These are phyloP conservation scores for Termitomyces sp. DNA, from an alignment of 768 basidiomycete genomes.

Conservation along the genomic window DNA sequence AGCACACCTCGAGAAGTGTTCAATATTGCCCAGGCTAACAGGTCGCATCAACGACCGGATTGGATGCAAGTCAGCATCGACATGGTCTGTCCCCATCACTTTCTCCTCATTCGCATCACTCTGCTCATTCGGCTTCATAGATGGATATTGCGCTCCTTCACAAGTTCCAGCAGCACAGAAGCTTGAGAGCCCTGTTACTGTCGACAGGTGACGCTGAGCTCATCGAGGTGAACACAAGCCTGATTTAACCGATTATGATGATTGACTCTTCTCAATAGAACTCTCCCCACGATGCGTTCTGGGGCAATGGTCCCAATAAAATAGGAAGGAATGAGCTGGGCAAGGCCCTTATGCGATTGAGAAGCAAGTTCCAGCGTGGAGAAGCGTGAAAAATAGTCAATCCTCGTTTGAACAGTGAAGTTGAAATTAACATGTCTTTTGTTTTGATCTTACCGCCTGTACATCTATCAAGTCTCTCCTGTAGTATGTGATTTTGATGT, in stretches of 20 bases:
- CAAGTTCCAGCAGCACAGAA: slow-evolving; percentile 67
- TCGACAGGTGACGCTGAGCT: slow-evolving; percentile 63
- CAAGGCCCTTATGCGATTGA: slow-evolving; percentile 58
- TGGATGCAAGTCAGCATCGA: slow-evolving; percentile 63
- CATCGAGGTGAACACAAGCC: slow-evolving; percentile 45
- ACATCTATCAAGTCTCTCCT: not conserved
- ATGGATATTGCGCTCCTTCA: slow-evolving; percentile 61
- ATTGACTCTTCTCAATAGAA: slow-evolving; percentile 32
- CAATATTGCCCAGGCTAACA: slow-evolving; percentile 58
- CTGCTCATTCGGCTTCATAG: slow-evolving; percentile 24
- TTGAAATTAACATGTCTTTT: not conserved
- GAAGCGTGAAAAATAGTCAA: not conserved
- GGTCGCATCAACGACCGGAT: slow-evolving; percentile 51
- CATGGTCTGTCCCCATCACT: slow-evolving; percentile 35
- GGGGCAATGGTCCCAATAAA: slow-evolving; percentile 63
- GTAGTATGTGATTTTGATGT: not conserved
- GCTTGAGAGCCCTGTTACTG: slow-evolving; percentile 50
- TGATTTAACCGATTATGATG: not conserved
- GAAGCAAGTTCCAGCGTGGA: slow-evolving; percentile 41
- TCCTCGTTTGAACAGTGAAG: not conserved
- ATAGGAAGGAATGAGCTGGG: slow-evolving; percentile 70
- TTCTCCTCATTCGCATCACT: not conserved
- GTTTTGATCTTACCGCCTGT: not conserved
- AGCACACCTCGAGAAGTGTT: slow-evolving; percentile 56
- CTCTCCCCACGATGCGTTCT: slow-evolving; percentile 68